phyloP scores from a whole-genome alignment of 805 yeast species.

The Candida khao-thaluensis region DNA sequence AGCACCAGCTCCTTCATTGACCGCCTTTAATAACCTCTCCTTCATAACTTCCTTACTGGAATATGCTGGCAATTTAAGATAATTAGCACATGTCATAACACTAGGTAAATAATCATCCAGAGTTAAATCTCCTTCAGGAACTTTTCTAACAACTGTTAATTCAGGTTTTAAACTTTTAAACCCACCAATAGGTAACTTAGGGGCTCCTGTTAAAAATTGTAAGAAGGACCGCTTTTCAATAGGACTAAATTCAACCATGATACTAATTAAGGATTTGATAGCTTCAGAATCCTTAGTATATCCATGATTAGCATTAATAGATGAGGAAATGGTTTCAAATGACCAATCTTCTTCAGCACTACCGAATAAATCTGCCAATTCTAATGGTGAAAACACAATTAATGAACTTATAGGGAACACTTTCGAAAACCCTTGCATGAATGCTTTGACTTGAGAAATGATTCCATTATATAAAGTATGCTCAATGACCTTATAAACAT shows the following conservation, averaged over 20 bases:
- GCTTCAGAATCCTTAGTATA: constrained; percentile 67
- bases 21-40: constrained; percentile 62
- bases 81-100: constrained; percentile 98
- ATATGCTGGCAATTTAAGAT: constrained; percentile 85
- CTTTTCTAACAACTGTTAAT: constrained; percentile 83
- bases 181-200: constrained; percentile 91
- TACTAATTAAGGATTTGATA: constrained; percentile 57
- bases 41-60: constrained; percentile 60
- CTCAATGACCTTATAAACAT: constrained; percentile 57
- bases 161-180: constrained; percentile 79
- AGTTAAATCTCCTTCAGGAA: constrained; percentile 63
- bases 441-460: constrained; percentile 59
- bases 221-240: constrained; percentile 69
- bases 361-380: constrained; percentile 71
- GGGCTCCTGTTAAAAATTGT: constrained; percentile 91
- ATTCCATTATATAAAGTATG: constrained; percentile 65
- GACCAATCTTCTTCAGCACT: constrained; percentile 88
- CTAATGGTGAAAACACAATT: constrained; percentile 69
- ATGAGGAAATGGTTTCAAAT: constrained; percentile 51
- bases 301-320: constrained; percentile 87
- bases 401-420: constrained; percentile 80
- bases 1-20: constrained; percentile 85
- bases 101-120: constrained; percentile 88
- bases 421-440: constrained; percentile 75
- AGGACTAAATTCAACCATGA: constrained; percentile 54